Evolutionary conservation across 768 basidiomycete genomes (phyloP), one percentile per base, ranked within the genome.

Genomic region (Calocera cornea): DNA sequence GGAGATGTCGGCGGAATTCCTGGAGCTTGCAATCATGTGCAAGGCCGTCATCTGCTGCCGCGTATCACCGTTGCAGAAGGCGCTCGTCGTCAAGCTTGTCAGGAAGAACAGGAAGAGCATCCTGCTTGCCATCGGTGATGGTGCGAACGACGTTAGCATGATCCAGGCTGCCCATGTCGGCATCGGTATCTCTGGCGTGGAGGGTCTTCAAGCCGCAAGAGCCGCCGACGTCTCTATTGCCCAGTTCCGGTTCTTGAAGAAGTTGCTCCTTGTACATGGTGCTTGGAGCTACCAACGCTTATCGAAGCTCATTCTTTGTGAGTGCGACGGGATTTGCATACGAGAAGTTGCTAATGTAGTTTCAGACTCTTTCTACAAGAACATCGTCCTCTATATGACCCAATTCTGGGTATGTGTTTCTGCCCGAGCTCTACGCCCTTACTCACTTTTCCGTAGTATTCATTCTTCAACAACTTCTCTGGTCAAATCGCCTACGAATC

Each of bases 381-480:
- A 99, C 76, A 97, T 98, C 70, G 88, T 89, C 34, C 82, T 99
- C 17, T 98, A 98, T 77, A 92, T 99, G 92, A 97, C 94, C 27
- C 92, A 95, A 70, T 98, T 98, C 76, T 98, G 95, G 94, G 95
- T 94, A 77, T 40, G 44, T 64, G 54, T n/a, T 60, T 41, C 14
- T 65, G 22, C 24, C 27, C 41, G 12, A 12, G n/a, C 67, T 64
- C 7, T 24, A 19, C 8, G 1, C 17, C 36, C 22, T 38, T 22
- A 17, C 11, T 5, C 10, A 8, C 17, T 1, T 31, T 14, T 36
- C n/a, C 64, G 29, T 69, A 97, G 95, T 99, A 86, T 77, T 97
- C 97, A 11, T 95, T 97, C 82, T 92, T 95, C 84, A 99, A 98
- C 82, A 97, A 95, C 73, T 98, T 97, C 80, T 99, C 97, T 0